Evolutionary conservation across 176 grass and related monocot genomes (phyloP).

Genomic region (Musa troglodytarum): DNA sequence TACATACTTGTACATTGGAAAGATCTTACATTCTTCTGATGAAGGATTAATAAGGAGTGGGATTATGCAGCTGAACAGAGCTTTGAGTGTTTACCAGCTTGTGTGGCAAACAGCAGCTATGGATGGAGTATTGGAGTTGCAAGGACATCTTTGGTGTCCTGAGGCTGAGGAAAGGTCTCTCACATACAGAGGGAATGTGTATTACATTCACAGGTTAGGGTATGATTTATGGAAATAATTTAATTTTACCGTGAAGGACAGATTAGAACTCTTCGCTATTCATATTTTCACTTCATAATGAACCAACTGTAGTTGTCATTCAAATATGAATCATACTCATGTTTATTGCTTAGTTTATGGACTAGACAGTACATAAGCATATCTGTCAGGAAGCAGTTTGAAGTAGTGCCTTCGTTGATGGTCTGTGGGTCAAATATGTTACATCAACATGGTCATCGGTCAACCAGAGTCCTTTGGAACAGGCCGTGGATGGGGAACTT

Average conservation of each 20-base stretch:
- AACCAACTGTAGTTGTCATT: background rate
- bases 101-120: constrained; percentile 49
- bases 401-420: background rate
- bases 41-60: constrained; percentile 32
- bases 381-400: background rate
- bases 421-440: background rate
- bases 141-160: constrained; percentile 68
- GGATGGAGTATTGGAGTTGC: constrained; percentile 38
- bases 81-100: constrained; percentile 49
- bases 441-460: background rate
- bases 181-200: constrained; percentile 56
- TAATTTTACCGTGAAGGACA: background rate
- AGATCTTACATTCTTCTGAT: constrained; percentile 29
- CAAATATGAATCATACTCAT: background rate
- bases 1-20: constrained; percentile 29
- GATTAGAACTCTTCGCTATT: background rate
- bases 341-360: background rate
- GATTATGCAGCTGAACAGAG: constrained; percentile 48
- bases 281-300: background rate
- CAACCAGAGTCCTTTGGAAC: background rate
- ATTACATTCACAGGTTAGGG: constrained; percentile 44
- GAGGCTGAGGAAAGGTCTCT: constrained; percentile 46
- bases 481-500: too few species aligned
- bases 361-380: background rate
- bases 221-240: background rate